A percentile compares a stretch with the other conserved stretches of the same genome.
These are phyloP conservation scores for Sporisorium graminicola DNA, from an alignment of 1,284 basidiomycete species.

Conservation along the genomic window DNA sequence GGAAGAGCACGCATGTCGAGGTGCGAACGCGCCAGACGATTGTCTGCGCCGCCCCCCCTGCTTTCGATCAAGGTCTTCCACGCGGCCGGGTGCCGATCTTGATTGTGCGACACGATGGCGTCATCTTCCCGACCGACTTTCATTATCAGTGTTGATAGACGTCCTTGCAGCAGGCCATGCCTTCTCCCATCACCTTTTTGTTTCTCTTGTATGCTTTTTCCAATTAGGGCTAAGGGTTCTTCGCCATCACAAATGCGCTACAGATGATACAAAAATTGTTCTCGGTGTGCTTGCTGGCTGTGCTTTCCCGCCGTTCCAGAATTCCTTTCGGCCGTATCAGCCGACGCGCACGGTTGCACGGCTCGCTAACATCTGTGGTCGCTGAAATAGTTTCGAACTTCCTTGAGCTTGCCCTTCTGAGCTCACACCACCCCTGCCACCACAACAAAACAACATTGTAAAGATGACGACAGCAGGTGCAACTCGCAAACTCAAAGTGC, in stretches of 20 bases:
- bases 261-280: background rate
- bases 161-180: background rate
- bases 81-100: constrained; percentile 77
- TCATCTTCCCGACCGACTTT: constrained; percentile 83
- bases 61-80: constrained; percentile 46
- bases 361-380: too few relatives aligned
- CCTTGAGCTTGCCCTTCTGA: background rate
- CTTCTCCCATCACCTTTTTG: background rate
- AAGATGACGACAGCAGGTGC: constrained; percentile 31
- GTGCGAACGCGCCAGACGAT: constrained; percentile 86
- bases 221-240: constrained; percentile 1
- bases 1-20: constrained; percentile 87
- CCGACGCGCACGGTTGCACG: background rate
- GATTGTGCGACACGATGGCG: constrained; percentile 86
- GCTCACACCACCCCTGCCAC: background rate
- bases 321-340: background rate
- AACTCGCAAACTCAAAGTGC: constrained; percentile 55
- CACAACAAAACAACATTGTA: background rate
- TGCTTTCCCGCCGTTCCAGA: too few relatives aligned
- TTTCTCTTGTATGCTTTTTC: background rate
- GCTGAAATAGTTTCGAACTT: too few relatives aligned
- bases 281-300: background rate
- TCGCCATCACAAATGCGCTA: background rate
- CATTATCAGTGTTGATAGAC: constrained; percentile 46
- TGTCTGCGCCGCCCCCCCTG: constrained; percentile 67